phyloP scores from a whole-genome alignment of 192 early-diverging fungal genomes.

The Umbelopsis sp. region DNA sequence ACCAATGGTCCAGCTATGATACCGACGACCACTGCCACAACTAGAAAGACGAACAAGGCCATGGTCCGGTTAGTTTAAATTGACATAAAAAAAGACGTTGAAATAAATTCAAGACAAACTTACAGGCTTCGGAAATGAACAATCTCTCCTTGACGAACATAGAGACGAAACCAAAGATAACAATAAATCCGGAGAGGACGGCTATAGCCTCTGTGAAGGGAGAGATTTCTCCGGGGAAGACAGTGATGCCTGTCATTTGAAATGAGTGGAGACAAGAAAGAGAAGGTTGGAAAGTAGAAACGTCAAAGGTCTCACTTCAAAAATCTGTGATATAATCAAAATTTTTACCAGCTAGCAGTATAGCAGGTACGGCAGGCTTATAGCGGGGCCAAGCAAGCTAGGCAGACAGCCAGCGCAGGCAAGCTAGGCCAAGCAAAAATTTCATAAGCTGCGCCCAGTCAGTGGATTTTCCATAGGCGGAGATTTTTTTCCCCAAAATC shows the following conservation, averaged over 20 bases:
- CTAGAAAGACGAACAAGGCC: constrained; percentile 26
- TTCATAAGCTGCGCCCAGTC: too few species aligned
- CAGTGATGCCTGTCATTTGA: constrained; percentile 8
- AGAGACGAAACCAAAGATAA: constrained; percentile 71
- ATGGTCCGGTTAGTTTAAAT: too few species aligned
- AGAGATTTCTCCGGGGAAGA: constrained; percentile 41
- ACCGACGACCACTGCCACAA: constrained; percentile 84
- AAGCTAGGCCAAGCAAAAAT: neutral
- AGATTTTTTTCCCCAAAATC: neutral
- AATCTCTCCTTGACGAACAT: constrained; percentile 72
- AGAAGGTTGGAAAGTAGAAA: neutral
- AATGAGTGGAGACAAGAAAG: constrained; percentile 4
- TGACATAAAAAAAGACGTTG: neutral
- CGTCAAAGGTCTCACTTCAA: neutral
- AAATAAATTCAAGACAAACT: constrained; percentile 21
- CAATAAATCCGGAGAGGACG: constrained; percentile 71
- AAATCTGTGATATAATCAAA: neutral
- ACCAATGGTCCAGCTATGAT: constrained; percentile 82
- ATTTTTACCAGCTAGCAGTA: neutral
- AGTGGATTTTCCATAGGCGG: neutral
- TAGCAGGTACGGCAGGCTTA: neutral
- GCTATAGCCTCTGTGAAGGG: constrained; percentile 50
- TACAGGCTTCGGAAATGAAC: constrained; percentile 77
- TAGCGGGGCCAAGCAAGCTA: neutral
- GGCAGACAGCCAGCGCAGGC: neutral